Evolutionary conservation across 2,329 filamentous ascomycete species (phyloP), one percentile per base, ranked within the genome.

Genomic region (Monosporascus sp.): DNA sequence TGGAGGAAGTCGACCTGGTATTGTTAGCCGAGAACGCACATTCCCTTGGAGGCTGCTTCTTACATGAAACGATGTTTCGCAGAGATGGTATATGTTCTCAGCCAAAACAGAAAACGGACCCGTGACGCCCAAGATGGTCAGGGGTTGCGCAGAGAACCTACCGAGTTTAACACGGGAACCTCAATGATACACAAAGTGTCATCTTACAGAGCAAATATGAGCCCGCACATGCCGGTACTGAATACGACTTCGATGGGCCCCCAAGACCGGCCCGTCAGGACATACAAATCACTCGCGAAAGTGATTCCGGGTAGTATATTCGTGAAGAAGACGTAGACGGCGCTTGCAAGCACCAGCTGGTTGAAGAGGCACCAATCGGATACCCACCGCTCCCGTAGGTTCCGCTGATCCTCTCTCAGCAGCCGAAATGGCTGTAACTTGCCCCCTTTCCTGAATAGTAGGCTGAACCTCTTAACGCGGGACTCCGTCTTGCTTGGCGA

Each of bases 231-330:
- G 0, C 82, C 83, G 2, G 83, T 86, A 58, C 82, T 85, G 53
- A 86, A 80, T 1, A 87, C 82, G 7, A 86, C 81, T 63, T 86
- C 84, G 50, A 86, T 84, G 1, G 83, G 83, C 0, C 83, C 83
- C 81, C 83, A 86, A 27, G 78, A 83, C 61, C 77, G 70, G 15
- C 83, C 83, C 0, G 83, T 86, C 56, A 83, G 68, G 5, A 79
- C 77, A 62, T 83, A 84, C 52, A 86, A 66, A 63, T 86, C 84
- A 63, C 79, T 83, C 0, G 83, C 83, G 67, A 86, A 86, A 0
- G 83, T 86, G 60, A 86, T 85, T 1, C 84, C 83, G 0, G 84
- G 84, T 11, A 87, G 67, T 6, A 86, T 72, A 62, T 86, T 86
- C 27, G 82, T 85, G 63, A 86, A 86, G 71, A 85, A 86, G 54